Evolutionary conservation across 305 asterid species (phyloP).

Genomic region (Petunia hybrid): DNA sequence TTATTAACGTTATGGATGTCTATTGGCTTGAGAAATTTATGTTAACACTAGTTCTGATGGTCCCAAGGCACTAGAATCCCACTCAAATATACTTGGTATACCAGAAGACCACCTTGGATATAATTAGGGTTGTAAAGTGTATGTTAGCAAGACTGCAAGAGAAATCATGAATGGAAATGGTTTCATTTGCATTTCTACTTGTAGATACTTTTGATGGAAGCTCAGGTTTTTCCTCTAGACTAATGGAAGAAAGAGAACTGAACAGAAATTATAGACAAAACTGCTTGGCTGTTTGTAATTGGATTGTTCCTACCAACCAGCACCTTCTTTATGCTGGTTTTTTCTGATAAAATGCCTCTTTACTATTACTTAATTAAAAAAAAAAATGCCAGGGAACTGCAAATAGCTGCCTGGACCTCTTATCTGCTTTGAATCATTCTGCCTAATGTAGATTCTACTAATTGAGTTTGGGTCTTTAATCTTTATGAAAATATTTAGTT

Average conservation of each 20-base stretch:
- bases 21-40: not conserved
- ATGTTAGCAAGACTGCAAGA: not conserved
- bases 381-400: not conserved
- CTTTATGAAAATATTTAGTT: not conserved
- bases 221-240: not conserved
- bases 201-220: not conserved
- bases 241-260: not conserved
- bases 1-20: not conserved
- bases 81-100: not conserved
- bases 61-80: not conserved
- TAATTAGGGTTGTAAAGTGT: not conserved
- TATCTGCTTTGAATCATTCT: slow-evolving; percentile 19
- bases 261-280: not conserved
- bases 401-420: not conserved
- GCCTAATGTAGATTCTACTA: not conserved
- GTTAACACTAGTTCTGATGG: not conserved
- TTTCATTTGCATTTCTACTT: not conserved
- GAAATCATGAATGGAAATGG: slow-evolving; percentile 3
- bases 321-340: no score
- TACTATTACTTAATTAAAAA: no score
- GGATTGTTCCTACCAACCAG: no score
- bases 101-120: not conserved
- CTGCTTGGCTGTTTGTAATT: no score
- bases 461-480: not conserved
- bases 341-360: no score